These are phyloP conservation scores for Biscogniauxia mediterranea DNA, from an alignment of 2,329 filamentous ascomycete species.

Conservation along the genomic window DNA sequence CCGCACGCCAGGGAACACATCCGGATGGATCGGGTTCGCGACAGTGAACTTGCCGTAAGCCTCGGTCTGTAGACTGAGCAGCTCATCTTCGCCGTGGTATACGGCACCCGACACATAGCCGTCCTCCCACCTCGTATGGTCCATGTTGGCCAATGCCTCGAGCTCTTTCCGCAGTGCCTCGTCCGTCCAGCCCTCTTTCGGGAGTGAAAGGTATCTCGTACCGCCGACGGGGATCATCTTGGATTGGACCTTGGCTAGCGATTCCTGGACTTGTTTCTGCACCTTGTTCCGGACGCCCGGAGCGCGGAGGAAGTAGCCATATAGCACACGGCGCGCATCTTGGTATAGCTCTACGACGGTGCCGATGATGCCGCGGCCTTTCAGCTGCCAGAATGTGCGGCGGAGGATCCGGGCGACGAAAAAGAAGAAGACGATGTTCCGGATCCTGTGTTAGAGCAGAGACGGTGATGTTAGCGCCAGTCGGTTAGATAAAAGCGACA, in stretches of 20 bases:
- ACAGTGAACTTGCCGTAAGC: conserved; percentile 95
- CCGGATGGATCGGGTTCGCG: conserved; percentile 93
- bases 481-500: too few relatives aligned
- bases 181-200: conserved; percentile 77
- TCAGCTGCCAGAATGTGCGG: conserved; percentile 77
- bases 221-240: conserved; percentile 78
- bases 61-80: conserved; percentile 83
- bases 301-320: conserved; percentile 80
- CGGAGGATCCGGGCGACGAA: conserved; percentile 84
- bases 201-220: conserved; percentile 72
- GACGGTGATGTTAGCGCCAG: not conserved
- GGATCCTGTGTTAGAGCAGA: conserved; percentile 52
- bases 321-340: conserved; percentile 68
- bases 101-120: conserved; percentile 92
- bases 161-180: conserved; percentile 81
- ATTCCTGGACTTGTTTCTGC: conserved; percentile 77
- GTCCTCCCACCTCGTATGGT: conserved; percentile 96
- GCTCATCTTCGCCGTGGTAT: conserved; percentile 84
- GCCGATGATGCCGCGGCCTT: conserved; percentile 83
- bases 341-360: conserved; percentile 73
- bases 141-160: conserved; percentile 74
- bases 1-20: conserved; percentile 94
- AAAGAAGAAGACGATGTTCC: conserved; percentile 84
- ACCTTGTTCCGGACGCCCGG: conserved; percentile 87
- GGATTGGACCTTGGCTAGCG: conserved; percentile 74